Evolutionary conservation across 768 basidiomycete genomes (phyloP).

Genomic region (Tricholoma matsutake): DNA sequence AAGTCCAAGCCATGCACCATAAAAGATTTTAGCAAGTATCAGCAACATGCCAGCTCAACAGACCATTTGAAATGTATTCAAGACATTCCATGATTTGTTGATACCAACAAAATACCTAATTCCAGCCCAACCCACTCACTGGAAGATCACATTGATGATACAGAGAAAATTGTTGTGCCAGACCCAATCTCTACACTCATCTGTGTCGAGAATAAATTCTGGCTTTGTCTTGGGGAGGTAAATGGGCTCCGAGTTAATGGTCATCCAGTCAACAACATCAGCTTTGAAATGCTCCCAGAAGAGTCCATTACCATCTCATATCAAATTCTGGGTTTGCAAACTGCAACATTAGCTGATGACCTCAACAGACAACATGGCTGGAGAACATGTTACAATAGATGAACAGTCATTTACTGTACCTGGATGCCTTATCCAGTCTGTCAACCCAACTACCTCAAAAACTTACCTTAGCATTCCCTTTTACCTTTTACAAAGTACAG

Average conservation of each 20-base stretch:
- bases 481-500: conserved; percentile 22
- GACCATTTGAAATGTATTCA: neutral
- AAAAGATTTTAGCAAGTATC: neutral
- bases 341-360: neutral
- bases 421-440: conserved; percentile 17
- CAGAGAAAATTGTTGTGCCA: no score
- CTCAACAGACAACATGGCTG: neutral
- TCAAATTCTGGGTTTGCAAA: neutral
- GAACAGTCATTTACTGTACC: neutral
- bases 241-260: neutral
- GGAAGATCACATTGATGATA: neutral
- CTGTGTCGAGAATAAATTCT: neutral
- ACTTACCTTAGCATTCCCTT: conserved; percentile 6
- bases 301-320: neutral
- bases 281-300: neutral
- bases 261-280: neutral
- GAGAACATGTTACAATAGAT: neutral
- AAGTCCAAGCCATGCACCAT: neutral
- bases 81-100: no score
- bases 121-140: neutral
- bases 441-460: conserved; percentile 21
- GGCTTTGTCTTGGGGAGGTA: no score
- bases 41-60: neutral
- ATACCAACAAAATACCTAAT: neutral
- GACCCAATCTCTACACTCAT: neutral